These are phyloP conservation scores for Candida hungchunana DNA, from an alignment of 805 yeast genomes.

Conservation along the genomic window DNA sequence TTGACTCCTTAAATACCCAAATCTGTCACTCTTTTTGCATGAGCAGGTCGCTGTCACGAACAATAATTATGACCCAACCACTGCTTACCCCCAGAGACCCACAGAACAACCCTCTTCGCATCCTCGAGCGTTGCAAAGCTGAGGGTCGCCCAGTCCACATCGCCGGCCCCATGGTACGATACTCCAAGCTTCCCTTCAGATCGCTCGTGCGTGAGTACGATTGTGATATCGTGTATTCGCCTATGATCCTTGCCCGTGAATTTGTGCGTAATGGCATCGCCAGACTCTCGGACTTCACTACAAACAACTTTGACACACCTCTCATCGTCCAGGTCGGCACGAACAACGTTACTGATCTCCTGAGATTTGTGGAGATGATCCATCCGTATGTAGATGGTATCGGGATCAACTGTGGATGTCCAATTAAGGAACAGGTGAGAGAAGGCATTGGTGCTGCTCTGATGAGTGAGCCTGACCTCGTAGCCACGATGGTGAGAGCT, in stretches of 20 bases:
- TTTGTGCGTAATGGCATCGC: constrained; percentile 84
- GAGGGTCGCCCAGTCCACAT: constrained; percentile 56
- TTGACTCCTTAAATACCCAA: no score
- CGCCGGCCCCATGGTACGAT: constrained; percentile 96
- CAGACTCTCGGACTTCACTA: constrained; percentile 77
- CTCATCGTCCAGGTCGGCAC: constrained; percentile 89
- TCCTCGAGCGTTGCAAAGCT: constrained; percentile 41
- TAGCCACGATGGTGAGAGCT: constrained; percentile 77
- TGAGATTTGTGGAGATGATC: constrained; percentile 84
- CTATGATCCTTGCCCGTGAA: constrained; percentile 95
- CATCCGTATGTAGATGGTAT: constrained; percentile 89
- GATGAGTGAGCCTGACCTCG: constrained; percentile 77
- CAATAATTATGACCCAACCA: constrained; percentile 7
- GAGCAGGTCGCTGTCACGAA: constrained; percentile 1
- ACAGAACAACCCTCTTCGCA: constrained; percentile 48
- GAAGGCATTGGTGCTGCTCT: constrained; percentile 98
- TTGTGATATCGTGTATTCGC: constrained; percentile 84
- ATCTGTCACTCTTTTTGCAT: no score
- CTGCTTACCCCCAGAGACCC: constrained; percentile 31
- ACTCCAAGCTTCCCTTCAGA: constrained; percentile 90
- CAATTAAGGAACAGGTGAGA: constrained; percentile 88
- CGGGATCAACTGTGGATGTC: constrained; percentile 97
- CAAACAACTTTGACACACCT: constrained; percentile 64
- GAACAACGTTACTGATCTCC: constrained; percentile 74
- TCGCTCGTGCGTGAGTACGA: constrained; percentile 68